Base-by-base conservation (phyloP, 371 early-diverging fungal genomes). In the Circinella minor region DNA sequence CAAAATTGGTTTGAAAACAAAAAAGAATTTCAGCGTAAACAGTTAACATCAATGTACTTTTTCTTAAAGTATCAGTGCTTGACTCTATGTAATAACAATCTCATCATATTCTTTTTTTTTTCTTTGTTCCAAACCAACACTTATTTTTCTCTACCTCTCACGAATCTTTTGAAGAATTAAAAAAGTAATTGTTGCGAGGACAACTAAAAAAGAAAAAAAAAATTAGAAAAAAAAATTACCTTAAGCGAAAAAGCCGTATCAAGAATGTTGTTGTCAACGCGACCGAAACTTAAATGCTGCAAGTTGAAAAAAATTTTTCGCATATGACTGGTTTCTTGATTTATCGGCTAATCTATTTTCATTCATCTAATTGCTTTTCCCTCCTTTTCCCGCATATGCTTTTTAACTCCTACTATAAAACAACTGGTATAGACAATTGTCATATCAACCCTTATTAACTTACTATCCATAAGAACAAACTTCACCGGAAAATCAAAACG, bases 61-160 rank as follows among this genome's bases (percentile, higher is more conserved):
- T 63, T 27, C 11, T 43, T 9, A 27, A 27, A 27, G 27, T 27
- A 11, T 43, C 63, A 63, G 63, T 63, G 63, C 63, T 63, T 63
- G 63, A 63, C 63, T 63, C 63, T 63, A 63, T 57, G 57, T 63
- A 48, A 49, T 49, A 63, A 48, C 49, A 63, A 63, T 63, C 63
- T 63, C 63, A 63, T 63, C 63, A 57, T 34, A 34, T 14, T 51
- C 13, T 49, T n/a, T 51, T 51, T 51, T 3, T 17, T n/a, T 4
- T 51, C 5, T 9, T 47, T 47, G 47, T 51, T n/a, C 51, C 51
- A 51, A 51, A 51, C 6, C 43, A 9, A 43, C 6, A 43, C 6
- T 11, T 43, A 6, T 43, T 43, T 43, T 43, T 11, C 43, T 43
- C 43, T 43, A 0, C 43, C 43, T 9, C 43, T 43, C 43, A 27